A percentile compares a stretch with the other conserved stretches of the same genome.
Conservation (phyloP, 495 filamentous ascomycete species). For the Pyrenula massariospora region DNA sequence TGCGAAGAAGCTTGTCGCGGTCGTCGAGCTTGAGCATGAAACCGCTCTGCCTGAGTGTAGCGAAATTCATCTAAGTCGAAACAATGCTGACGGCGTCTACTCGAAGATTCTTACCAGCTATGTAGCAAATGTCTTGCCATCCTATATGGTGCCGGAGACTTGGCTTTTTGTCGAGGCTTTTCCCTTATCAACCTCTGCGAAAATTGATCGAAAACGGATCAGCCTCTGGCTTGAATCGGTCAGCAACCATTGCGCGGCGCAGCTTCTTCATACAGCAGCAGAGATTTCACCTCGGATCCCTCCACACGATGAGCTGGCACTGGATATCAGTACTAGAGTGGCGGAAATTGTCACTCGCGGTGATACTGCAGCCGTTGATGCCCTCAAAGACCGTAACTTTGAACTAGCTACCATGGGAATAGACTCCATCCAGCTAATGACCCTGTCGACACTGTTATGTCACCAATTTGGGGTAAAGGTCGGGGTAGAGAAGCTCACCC, state of each 20-base stretch:
- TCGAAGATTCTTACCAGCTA: neutral
- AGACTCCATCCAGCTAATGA: slow-evolving; percentile 23
- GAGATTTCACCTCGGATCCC: neutral
- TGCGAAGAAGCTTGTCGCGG: slow-evolving; percentile 10
- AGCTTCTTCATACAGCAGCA: neutral
- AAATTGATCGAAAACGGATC: slow-evolving; percentile 23
- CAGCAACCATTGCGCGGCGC: neutral
- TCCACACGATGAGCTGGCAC: slow-evolving; percentile 7
- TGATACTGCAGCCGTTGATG: neutral
- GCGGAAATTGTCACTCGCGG: slow-evolving; percentile 8
- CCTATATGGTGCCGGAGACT: slow-evolving; percentile 32
- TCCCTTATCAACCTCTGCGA: slow-evolving; percentile 26
- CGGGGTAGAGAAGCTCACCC: slow-evolving; percentile 9
- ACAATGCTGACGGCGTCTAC: neutral
- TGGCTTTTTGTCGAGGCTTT: slow-evolving; percentile 26
- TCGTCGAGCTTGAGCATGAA: slow-evolving; percentile 10
- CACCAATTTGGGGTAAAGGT: slow-evolving; percentile 14
- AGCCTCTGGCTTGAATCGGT: neutral
- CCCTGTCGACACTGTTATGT: slow-evolving; percentile 15
- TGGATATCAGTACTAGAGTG: slow-evolving; percentile 13
- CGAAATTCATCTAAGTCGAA: neutral
- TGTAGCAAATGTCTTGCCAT: slow-evolving; percentile 12
- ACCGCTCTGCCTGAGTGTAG: neutral
- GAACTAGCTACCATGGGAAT: slow-evolving; percentile 12
- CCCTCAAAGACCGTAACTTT: slow-evolving; percentile 13